Conservation (phyloP, 331 rosid species). For the Phaseolus coccineus region DNA sequence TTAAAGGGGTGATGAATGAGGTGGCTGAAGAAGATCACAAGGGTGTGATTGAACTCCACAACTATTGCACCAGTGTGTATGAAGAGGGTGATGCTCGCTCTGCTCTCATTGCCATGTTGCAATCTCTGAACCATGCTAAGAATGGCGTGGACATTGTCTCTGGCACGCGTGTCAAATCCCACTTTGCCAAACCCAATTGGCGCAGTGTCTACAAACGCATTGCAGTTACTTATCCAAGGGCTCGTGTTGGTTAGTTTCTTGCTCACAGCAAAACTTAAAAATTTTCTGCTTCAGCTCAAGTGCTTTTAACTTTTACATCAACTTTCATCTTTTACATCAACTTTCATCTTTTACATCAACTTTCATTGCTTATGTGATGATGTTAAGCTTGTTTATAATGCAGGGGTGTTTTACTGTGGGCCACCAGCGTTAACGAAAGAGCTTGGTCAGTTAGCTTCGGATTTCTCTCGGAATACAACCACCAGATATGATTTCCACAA, state of each 20-base stretch:
- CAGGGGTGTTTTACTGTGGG: constrained; percentile 72
- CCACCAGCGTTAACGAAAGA: constrained; percentile 44
- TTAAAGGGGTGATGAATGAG: constrained; percentile 82
- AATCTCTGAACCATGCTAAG: constrained; percentile 83
- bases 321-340: no score
- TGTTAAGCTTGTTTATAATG: not conserved
- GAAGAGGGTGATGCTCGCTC: constrained; percentile 96
- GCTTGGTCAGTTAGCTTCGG: constrained; percentile 54
- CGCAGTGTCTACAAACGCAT: constrained; percentile 75
- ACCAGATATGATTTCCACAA: constrained; percentile 66
- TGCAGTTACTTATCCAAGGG: constrained; percentile 67
- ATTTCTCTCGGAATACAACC: constrained; percentile 58
- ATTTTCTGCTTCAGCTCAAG: not conserved
- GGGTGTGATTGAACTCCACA: constrained; percentile 75
- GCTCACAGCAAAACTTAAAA: not conserved
- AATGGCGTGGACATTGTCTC: constrained; percentile 88
- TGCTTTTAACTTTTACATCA: not conserved
- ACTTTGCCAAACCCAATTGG: constrained; percentile 92
- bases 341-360: not conserved
- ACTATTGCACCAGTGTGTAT: constrained; percentile 88
- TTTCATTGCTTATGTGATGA: no score
- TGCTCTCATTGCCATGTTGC: constrained; percentile 91
- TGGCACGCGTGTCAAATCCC: constrained; percentile 82
- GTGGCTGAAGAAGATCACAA: constrained; percentile 78
- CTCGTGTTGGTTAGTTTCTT: constrained; percentile 65